Evolutionary conservation across 495 filamentous ascomycete genomes (phyloP).

Genomic region (Staphylotrichum tortipilum): DNA sequence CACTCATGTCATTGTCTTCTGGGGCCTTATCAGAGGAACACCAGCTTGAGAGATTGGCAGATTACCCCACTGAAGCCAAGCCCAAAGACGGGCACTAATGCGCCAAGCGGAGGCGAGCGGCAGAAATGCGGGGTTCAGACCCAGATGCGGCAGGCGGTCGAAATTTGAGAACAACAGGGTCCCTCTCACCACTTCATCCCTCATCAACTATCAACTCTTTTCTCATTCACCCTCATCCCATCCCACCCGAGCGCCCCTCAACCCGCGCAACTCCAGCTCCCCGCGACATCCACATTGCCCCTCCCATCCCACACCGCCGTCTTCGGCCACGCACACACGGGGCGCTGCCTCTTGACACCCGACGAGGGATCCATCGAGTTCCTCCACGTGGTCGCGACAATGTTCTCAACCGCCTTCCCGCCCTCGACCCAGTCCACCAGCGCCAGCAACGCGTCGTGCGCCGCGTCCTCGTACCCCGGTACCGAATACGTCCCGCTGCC

Average conservation of each 20-base stretch:
- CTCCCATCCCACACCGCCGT: conserved; percentile 20
- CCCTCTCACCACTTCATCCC: background rate
- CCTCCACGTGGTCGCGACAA: conserved; percentile 40
- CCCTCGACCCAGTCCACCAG: conserved; percentile 48
- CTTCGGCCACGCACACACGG: conserved; percentile 38
- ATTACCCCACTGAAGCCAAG: background rate
- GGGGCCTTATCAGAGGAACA: background rate
- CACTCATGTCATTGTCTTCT: background rate
- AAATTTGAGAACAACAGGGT: background rate
- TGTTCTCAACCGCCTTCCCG: conserved; percentile 27
- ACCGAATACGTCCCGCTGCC: conserved; percentile 16
- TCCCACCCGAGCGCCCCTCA: too few relatives aligned
- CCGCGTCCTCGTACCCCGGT: conserved; percentile 34
- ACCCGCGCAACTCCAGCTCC: conserved; percentile 12
- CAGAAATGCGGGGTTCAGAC: conserved; percentile 1
- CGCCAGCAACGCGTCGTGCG: conserved; percentile 41
- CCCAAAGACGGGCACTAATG: conserved; percentile 2
- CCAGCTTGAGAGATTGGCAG: background rate
- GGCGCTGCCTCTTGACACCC: conserved; percentile 35
- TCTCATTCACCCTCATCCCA: too few relatives aligned
- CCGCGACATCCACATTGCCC: conserved; percentile 7
- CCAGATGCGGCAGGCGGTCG: background rate
- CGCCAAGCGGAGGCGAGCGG: background rate
- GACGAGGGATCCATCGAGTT: conserved; percentile 20
- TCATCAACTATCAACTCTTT: background rate